Evolutionary conservation across 345 rosid species (phyloP), one percentile per base, ranked within the genome.

Genomic region (Mallotus nudiflorus): DNA sequence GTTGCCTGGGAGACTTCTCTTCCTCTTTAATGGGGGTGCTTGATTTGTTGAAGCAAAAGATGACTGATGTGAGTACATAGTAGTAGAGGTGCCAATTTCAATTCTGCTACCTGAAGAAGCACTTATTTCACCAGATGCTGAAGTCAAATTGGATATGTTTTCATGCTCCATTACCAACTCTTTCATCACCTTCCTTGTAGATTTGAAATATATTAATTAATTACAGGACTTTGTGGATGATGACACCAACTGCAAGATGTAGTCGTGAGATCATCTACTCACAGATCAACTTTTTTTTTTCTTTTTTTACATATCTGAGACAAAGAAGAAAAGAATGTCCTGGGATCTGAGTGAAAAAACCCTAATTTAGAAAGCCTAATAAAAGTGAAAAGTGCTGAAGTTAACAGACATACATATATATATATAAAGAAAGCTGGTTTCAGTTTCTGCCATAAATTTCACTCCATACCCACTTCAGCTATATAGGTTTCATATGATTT

Each of bases 61-160:
- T 33, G 37, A 33, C 37, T 42, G 80, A 35, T 66, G 81, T 27
- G 77, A 68, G 68, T 75, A 66, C 46, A 77, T 20, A 75, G 74
- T 68, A 49, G 33, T 79, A 67, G 73, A 2, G 6, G 37, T 33
- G 37, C 37, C 40, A 9, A 52, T 44, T 73, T 78, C 84, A 67
- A 78, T 79, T 80, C 86, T 81, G 66, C 81, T 68, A 27, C 83
- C 85, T 16, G 89, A 76, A 76, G 91, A 84, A 69, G 82, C 89
- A 83, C 87, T 82, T 62, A 84, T 80, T 75, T 89, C 92, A 55
- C 92, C 87, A 64, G 90, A 84, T 67, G 93, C 85, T 68, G 86
- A 84, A 75, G 89, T 87, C 71, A 91, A 78, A 83, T 86, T 87
- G 14, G 97, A 86, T 80, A 87, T 74, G 54, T 80, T 85, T 68